phyloP scores from a whole-genome alignment of 2,329 filamentous ascomycete genomes.

The Arthrobotrys pseudoclavata region DNA sequence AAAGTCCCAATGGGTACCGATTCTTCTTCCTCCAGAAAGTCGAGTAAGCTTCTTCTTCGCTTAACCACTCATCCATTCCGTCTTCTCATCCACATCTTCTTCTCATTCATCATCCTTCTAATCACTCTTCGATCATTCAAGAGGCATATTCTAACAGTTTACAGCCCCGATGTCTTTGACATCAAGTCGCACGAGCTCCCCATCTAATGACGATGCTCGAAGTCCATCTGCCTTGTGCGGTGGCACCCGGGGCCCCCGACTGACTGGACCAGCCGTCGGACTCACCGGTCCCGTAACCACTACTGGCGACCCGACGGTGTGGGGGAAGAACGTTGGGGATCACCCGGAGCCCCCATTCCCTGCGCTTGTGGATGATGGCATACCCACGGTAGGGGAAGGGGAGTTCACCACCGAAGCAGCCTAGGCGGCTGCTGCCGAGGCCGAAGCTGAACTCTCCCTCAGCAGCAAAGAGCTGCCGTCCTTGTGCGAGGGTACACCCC shows the following conservation, averaged over 20 bases:
- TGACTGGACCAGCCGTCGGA: not conserved
- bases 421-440: slow-evolving; percentile 13
- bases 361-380: slow-evolving; percentile 17
- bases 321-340: not conserved
- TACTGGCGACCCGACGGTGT: not conserved
- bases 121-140: not conserved
- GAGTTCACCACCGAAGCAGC: slow-evolving; percentile 15
- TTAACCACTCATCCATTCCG: not conserved
- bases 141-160: not conserved
- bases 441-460: slow-evolving; percentile 3
- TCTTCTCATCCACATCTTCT: no score
- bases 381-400: slow-evolving; percentile 4
- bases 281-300: slow-evolving; percentile 6
- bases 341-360: not conserved
- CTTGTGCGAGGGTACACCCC: slow-evolving; percentile 10
- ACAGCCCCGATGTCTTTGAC: not conserved
- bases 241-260: not conserved
- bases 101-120: not conserved
- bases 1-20: slow-evolving; percentile 17
- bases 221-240: slow-evolving; percentile 1
- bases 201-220: slow-evolving; percentile 5
- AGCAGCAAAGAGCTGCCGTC: slow-evolving; percentile 14
- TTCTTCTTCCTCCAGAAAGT: not conserved
- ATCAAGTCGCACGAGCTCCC: not conserved
- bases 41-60: not conserved